Evolutionary conservation across 208 protist species (phyloP), one percentile per base, ranked within the genome.

Genomic region (Acanthamoeba healyi): DNA sequence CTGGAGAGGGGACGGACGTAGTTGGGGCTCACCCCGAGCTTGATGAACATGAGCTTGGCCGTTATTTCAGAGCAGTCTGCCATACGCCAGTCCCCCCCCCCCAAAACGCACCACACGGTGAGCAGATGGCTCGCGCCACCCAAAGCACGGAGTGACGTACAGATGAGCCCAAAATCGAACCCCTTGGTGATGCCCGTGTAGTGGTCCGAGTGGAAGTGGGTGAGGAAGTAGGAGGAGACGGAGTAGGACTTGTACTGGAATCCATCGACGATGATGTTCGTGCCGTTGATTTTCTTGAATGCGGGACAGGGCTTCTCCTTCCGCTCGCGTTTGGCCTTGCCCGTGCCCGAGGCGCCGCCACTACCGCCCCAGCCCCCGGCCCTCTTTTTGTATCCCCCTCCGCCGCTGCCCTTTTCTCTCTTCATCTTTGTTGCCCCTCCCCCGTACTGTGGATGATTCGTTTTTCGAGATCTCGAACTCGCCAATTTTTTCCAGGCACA

Each of bases 171-270:
- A 36, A 34, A 51, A 32, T 40, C 19, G 10, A 79, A 93, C 0
- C 24, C 32, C 46, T 82, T 82, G 67, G 58, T 82, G 6, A 93
- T 51, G 42, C 89, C 89, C 3, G 70, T 93, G 67, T 93, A 93
- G 67, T 93, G 89, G 42, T 93, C 89, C 0, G 44, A 67, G 51
- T 93, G 89, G 44, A 79, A 79, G 67, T 93, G 89, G 49, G 89
- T 82, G 26, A 82, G 65, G 51, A 92, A 92, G 29, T 92, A 92
- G 26, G 87, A 58, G 10, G 32, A 54, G 4, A 54, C 36, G 14
- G 38, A 77, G 38, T 51, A 26, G 26, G 42, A 36, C 29, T 92
- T 72, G 29, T 92, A 61, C 42, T 63, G 89, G n/a, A 93, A 93
- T 24, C 89, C 89, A 54, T 93, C 89, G 22, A 93, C 89, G 67